A percentile compares a stretch with the other conserved stretches of the same genome.
Conservation (phyloP, 768 basidiomycete genomes). For the Mycena pura region DNA sequence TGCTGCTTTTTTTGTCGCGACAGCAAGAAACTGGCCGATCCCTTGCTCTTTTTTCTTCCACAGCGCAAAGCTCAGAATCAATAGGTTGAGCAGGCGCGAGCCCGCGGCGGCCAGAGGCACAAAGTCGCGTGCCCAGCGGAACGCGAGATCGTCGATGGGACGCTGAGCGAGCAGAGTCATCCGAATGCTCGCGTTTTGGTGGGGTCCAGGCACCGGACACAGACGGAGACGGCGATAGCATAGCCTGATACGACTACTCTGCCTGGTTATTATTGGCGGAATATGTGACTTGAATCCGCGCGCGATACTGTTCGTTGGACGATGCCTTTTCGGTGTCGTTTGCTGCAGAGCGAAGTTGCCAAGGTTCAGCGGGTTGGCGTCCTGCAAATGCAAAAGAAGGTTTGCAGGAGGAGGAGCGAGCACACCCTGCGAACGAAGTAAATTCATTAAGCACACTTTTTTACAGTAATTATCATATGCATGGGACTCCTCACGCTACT, state of each 20-base stretch:
- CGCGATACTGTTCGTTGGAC: constrained; percentile 63
- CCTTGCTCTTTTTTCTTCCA: constrained; percentile 68
- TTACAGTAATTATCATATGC: too few relatives aligned
- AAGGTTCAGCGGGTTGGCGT: constrained; percentile 67
- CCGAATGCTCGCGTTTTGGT: constrained; percentile 36
- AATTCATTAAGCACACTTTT: too few relatives aligned
- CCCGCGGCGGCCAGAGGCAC: constrained; percentile 76
- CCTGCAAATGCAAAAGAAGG: constrained; percentile 42
- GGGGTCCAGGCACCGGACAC: neutral
- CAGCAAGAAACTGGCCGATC: constrained; percentile 65
- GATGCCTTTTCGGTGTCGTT: constrained; percentile 55
- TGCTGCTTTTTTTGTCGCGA: constrained; percentile 75
- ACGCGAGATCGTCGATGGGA: constrained; percentile 73
- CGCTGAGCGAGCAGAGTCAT: constrained; percentile 57
- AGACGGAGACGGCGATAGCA: constrained; percentile 37
- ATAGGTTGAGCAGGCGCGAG: constrained; percentile 63
- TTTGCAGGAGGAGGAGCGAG: neutral
- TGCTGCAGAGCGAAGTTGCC: constrained; percentile 58
- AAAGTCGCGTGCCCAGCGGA: constrained; percentile 87
- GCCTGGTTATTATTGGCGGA: constrained; percentile 33
- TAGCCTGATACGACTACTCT: constrained; percentile 41
- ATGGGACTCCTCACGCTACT: too few relatives aligned
- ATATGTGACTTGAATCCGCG: constrained; percentile 69
- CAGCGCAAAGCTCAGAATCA: constrained; percentile 71
- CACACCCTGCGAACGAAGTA: constrained; percentile 71